Evolutionary conservation across 345 rosid genomes (phyloP).

Genomic region (Eucalyptus brandiana): DNA sequence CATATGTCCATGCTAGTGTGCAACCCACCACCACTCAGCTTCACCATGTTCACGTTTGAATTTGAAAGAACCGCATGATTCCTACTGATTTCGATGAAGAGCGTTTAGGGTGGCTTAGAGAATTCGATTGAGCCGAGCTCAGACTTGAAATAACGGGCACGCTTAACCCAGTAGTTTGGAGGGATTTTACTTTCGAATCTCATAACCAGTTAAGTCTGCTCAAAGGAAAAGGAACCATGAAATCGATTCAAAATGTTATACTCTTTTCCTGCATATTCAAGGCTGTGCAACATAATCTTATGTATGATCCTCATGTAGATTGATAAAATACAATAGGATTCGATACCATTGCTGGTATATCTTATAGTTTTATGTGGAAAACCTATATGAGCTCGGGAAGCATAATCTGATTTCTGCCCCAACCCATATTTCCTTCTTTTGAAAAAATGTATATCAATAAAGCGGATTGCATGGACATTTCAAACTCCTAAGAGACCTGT

Average conservation of each 20-base stretch:
- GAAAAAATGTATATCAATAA: neutral
- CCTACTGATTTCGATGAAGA: neutral
- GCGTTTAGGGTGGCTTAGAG: neutral
- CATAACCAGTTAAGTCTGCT: neutral
- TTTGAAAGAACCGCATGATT: neutral
- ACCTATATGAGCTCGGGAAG: neutral
- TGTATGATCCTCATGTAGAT: neutral
- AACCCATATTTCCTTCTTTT: neutral
- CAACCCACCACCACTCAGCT: neutral
- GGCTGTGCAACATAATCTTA: neutral
- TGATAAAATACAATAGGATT: neutral
- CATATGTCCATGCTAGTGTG: neutral
- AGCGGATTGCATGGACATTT: neutral
- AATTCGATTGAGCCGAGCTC: neutral
- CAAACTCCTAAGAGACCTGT: neutral
- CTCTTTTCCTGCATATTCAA: neutral
- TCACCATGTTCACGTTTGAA: neutral
- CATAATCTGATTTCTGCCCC: neutral
- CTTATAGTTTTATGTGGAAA: neutral
- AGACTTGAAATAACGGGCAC: neutral
- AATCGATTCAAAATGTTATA: neutral
- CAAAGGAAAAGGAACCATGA: neutral
- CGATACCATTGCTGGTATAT: neutral
- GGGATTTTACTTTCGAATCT: neutral
- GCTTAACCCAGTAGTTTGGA: neutral